These are phyloP conservation scores for Solanum peruvianum DNA, from an alignment of 257 asterid genomes.

Conservation along the genomic window DNA sequence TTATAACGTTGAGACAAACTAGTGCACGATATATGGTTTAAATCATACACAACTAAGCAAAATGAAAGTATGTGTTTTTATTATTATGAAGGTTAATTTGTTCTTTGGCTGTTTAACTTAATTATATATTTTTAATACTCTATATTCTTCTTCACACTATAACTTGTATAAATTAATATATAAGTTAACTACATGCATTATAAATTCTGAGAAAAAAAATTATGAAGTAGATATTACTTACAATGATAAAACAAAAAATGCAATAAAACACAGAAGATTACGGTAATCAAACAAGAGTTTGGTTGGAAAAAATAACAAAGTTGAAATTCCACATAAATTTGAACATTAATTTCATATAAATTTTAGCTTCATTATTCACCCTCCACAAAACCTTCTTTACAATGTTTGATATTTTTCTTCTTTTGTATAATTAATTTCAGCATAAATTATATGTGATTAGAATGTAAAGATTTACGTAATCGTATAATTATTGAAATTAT, in stretches of 20 bases:
- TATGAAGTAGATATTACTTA: background rate
- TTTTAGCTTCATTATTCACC: background rate
- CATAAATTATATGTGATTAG: background rate
- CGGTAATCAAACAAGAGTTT: background rate
- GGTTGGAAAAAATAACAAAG: background rate
- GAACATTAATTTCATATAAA: background rate
- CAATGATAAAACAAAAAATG: background rate
- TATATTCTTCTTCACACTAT: background rate
- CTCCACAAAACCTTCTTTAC: background rate
- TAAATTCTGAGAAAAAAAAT: background rate
- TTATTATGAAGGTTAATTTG: background rate
- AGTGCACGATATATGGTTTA: background rate
- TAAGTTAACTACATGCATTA: background rate
- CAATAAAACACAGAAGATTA: background rate
- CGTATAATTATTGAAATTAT: background rate
- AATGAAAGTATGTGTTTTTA: background rate
- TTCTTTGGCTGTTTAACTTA: background rate
- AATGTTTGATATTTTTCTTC: background rate
- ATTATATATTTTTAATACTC: background rate
- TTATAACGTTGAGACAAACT: background rate
- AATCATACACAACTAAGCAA: background rate
- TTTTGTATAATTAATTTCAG: no score
- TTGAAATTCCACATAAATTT: background rate
- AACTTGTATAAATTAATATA: background rate
- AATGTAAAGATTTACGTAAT: background rate